Evolutionary conservation across 2,329 filamentous ascomycete genomes (phyloP).

Genomic region (Domatiomyces globalis): DNA sequence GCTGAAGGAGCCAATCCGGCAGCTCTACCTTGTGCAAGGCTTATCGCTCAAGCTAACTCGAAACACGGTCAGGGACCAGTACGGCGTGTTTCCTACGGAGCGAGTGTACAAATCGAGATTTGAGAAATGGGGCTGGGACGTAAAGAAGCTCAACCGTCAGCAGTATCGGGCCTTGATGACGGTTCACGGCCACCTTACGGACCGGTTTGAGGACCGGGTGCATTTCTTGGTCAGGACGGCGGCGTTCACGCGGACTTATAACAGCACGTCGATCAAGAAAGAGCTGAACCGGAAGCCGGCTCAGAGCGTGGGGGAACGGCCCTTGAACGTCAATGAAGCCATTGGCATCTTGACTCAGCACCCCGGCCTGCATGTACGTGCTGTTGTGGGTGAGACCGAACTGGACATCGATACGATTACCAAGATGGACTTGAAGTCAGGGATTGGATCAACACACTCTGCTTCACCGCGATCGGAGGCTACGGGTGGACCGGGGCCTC

Average conservation of each 20-base stretch:
- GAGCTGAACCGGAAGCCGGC: slow-evolving; percentile 8
- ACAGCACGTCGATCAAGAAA: slow-evolving; percentile 8
- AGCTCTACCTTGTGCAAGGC: slow-evolving; percentile 10
- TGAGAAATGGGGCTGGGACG: slow-evolving; percentile 11
- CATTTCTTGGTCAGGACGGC: slow-evolving; percentile 11
- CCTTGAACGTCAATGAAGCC: background rate
- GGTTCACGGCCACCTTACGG: slow-evolving; percentile 1
- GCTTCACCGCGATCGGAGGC: background rate
- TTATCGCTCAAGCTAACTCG: slow-evolving; percentile 5
- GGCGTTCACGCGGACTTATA: slow-evolving; percentile 2
- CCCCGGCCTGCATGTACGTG: background rate
- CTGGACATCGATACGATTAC: slow-evolving; percentile 6
- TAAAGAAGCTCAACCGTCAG: slow-evolving; percentile 9
- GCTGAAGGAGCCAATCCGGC: slow-evolving; percentile 4
- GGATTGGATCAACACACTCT: background rate
- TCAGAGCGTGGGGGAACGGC: background rate
- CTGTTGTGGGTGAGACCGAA: slow-evolving; percentile 27
- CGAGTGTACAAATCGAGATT: slow-evolving; percentile 13
- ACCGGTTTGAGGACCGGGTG: slow-evolving; percentile 1
- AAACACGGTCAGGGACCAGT: slow-evolving; percentile 2
- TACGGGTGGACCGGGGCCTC: no score
- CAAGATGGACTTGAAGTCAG: background rate
- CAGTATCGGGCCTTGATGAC: slow-evolving; percentile 11
- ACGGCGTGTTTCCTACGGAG: slow-evolving; percentile 6
- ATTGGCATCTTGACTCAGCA: background rate